A percentile compares a stretch with the other conserved stretches of the same genome.
These are phyloP conservation scores for Lactarius trivialis DNA, from an alignment of 768 basidiomycete genomes.

Conservation along the genomic window DNA sequence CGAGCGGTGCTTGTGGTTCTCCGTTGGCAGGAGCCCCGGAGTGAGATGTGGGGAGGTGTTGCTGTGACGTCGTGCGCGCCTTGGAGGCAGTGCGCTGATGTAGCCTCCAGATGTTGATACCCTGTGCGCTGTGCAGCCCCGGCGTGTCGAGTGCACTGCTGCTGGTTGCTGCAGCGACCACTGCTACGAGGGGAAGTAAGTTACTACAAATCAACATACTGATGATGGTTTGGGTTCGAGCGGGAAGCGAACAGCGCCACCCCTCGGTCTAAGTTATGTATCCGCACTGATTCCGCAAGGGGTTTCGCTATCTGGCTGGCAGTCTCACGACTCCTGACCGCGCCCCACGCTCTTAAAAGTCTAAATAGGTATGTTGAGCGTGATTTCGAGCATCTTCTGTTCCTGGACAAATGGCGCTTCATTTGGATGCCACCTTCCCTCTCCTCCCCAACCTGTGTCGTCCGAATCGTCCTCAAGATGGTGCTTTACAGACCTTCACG, in stretches of 20 bases:
- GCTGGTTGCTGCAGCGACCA: background rate
- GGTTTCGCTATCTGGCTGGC: background rate
- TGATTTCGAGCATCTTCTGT: background rate
- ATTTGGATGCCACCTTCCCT: background rate
- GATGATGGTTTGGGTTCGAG: background rate
- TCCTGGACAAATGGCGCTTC: background rate
- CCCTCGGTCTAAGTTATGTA: background rate
- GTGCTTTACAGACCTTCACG: background rate
- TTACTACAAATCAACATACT: background rate
- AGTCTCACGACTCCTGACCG: background rate
- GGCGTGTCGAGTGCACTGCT: background rate
- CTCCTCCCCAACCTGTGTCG: background rate
- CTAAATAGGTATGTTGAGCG: background rate
- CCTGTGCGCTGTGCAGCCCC: background rate
- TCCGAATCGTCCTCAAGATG: background rate
- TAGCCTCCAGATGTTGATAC: background rate
- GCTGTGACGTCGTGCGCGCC: background rate
- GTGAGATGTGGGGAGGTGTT: background rate
- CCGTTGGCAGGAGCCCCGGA: background rate
- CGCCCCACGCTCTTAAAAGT: background rate
- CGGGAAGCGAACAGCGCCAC: background rate
- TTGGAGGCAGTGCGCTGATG: background rate
- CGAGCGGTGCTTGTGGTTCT: slow-evolving; percentile 1
- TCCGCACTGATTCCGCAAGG: too few relatives aligned
- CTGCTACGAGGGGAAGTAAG: background rate